phyloP scores from a whole-genome alignment of 2,329 filamentous ascomycete species.

The Sphaerulina musiva region DNA sequence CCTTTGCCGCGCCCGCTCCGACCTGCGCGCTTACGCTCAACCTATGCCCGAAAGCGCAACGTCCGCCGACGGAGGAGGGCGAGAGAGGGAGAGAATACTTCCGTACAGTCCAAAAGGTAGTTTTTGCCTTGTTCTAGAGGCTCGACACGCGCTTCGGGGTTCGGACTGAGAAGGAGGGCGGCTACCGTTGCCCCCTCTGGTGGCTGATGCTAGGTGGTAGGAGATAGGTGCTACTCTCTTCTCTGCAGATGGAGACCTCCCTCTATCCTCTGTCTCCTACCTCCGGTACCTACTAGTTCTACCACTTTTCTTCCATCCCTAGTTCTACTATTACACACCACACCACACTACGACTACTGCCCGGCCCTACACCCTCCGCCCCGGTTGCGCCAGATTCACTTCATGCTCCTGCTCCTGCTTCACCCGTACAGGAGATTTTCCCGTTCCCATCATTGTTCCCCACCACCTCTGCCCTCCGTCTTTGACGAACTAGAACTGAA shows the following conservation, averaged over 20 bases:
- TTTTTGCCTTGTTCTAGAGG: too few relatives aligned
- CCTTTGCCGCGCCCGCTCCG: neutral
- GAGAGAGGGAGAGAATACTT: neutral
- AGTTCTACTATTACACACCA: too few relatives aligned
- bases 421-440: too few relatives aligned
- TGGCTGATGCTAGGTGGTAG: neutral
- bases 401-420: too few relatives aligned
- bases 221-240: neutral
- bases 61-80: neutral
- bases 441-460: too few relatives aligned
- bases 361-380: too few relatives aligned
- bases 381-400: too few relatives aligned
- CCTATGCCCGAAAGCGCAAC: neutral
- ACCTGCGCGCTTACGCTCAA: neutral
- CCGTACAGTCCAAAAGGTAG: neutral
- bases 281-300: neutral
- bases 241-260: too few relatives aligned
- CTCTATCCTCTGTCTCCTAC: neutral
- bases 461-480: too few relatives aligned
- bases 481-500: too few relatives aligned
- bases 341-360: too few relatives aligned
- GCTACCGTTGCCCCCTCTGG: neutral
- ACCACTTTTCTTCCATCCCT: neutral
- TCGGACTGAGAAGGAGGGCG: too few relatives aligned
- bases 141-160: neutral